phyloP scores from a whole-genome alignment of 352 stramenopile species.

The Halophytophthora batemanensis region DNA sequence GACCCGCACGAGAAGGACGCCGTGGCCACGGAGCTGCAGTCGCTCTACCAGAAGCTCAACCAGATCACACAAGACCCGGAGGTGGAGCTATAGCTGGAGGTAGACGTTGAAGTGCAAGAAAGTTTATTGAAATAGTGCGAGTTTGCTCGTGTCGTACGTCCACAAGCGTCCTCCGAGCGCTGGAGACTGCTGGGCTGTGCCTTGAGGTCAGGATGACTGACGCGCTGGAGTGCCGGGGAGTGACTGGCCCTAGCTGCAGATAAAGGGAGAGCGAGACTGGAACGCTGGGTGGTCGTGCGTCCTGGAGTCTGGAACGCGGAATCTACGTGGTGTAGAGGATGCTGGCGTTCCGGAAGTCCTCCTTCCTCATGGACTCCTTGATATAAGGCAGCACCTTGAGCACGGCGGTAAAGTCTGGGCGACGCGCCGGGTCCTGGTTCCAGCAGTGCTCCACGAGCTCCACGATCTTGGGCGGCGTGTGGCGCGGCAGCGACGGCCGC shows the following conservation, averaged over 20 bases:
- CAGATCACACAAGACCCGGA: conserved; percentile 22
- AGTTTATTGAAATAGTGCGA: too few species aligned
- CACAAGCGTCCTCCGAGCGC: too few species aligned
- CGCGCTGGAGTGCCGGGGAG: too few species aligned
- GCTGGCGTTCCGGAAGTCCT: conserved; percentile 35
- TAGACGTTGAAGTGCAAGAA: too few species aligned
- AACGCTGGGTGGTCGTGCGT: too few species aligned
- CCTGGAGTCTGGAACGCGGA: too few species aligned
- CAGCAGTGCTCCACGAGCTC: conserved; percentile 61
- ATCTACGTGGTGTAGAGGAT: conserved; percentile 22
- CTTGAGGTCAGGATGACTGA: too few species aligned
- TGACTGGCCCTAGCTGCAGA: too few species aligned
- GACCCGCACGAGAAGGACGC: conserved; percentile 35
- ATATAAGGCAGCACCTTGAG: conserved; percentile 48
- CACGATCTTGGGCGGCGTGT: conserved; percentile 49
- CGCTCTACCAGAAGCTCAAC: conserved; percentile 54
- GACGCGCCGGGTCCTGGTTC: conserved; percentile 47
- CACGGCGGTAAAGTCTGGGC: conserved; percentile 49
- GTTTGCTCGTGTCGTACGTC: too few species aligned
- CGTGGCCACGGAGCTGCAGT: conserved; percentile 38
- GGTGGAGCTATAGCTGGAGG: conserved; percentile 20
- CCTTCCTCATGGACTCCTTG: conserved; percentile 46
- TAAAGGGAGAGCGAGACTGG: too few species aligned
- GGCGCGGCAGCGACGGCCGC: conserved; percentile 56
- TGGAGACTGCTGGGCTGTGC: too few species aligned